Percentiles rank a stretch among this genome's conserved stretches.
These are phyloP conservation scores for Petasospora fabianii DNA, from an alignment of 1,139 yeast species.

Conservation along the genomic window DNA sequence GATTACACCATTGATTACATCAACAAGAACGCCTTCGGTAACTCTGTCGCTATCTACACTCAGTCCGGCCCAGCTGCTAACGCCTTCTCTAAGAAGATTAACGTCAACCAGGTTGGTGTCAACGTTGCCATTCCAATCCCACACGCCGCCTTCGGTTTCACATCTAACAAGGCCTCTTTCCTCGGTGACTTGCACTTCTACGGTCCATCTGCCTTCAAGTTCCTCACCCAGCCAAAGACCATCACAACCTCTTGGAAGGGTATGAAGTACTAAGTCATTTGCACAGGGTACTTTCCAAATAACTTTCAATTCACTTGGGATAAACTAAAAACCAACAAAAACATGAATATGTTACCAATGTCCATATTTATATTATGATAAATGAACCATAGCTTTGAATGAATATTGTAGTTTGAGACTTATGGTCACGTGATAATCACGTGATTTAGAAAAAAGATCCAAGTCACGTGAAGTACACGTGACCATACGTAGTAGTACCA, in stretches of 20 bases:
- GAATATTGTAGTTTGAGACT: too few relatives aligned
- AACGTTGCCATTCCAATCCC: slow-evolving; percentile 28
- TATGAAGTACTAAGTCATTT: slow-evolving; percentile 12
- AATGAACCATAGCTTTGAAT: too few relatives aligned
- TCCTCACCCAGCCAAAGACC: slow-evolving; percentile 29
- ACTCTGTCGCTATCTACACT: slow-evolving; percentile 28
- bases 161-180: slow-evolving; percentile 30
- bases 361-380: too few relatives aligned
- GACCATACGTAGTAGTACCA: too few relatives aligned
- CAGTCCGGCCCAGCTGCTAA: slow-evolving; percentile 28
- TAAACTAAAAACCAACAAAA: too few relatives aligned
- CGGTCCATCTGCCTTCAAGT: slow-evolving; percentile 29
- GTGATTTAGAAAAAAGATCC: too few relatives aligned
- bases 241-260: slow-evolving; percentile 28
- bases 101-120: slow-evolving; percentile 29
- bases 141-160: slow-evolving; percentile 29
- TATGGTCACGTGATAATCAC: too few relatives aligned
- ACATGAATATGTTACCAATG: too few relatives aligned
- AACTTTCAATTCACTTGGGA: too few relatives aligned
- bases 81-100: slow-evolving; percentile 23
- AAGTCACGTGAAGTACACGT: too few relatives aligned
- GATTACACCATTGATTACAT: slow-evolving; percentile 28
- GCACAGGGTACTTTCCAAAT: background rate
- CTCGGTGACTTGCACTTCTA: slow-evolving; percentile 30
- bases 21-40: slow-evolving; percentile 29